These are phyloP conservation scores for Globisporangium solare DNA, from an alignment of 352 stramenopile genomes.

Conservation along the genomic window DNA sequence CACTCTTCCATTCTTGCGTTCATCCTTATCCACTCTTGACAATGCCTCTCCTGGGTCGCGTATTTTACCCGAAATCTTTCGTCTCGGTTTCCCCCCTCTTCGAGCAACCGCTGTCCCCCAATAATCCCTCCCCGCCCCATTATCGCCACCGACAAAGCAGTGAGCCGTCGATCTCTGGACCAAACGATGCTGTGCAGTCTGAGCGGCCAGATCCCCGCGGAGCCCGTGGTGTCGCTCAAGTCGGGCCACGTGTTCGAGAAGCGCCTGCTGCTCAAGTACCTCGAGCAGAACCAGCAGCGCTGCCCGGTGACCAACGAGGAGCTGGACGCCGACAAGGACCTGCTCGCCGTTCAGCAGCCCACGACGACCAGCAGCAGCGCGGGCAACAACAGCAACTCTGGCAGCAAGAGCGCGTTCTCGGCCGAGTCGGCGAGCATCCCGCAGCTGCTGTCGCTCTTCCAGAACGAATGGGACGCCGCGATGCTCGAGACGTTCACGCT, in stretches of 20 bases:
- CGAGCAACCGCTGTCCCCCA: neutral
- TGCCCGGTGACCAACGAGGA: constrained; percentile 71
- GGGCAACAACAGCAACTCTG: neutral
- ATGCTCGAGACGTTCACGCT: constrained; percentile 95
- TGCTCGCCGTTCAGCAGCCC: constrained; percentile 53
- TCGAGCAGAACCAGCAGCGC: constrained; percentile 59
- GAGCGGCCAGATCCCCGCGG: constrained; percentile 72
- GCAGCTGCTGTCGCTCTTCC: constrained; percentile 70
- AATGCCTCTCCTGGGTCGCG: neutral
- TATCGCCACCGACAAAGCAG: neutral
- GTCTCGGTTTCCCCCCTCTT: neutral
- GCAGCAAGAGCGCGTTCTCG: constrained; percentile 17
- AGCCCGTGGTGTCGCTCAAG: constrained; percentile 83
- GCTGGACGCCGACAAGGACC: constrained; percentile 53
- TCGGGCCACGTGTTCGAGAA: constrained; percentile 88
- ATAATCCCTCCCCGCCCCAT: neutral
- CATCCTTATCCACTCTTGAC: neutral
- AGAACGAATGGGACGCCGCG: constrained; percentile 93
- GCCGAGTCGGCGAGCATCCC: constrained; percentile 53
- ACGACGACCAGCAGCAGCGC: neutral
- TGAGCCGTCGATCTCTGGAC: too few relatives aligned
- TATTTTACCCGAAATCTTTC: neutral
- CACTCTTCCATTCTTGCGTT: too few relatives aligned
- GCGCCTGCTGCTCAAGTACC: constrained; percentile 76
- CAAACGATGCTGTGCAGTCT: constrained; percentile 73